Evolutionary conservation across 768 basidiomycete genomes (phyloP).

Genomic region (Postia placenta): DNA sequence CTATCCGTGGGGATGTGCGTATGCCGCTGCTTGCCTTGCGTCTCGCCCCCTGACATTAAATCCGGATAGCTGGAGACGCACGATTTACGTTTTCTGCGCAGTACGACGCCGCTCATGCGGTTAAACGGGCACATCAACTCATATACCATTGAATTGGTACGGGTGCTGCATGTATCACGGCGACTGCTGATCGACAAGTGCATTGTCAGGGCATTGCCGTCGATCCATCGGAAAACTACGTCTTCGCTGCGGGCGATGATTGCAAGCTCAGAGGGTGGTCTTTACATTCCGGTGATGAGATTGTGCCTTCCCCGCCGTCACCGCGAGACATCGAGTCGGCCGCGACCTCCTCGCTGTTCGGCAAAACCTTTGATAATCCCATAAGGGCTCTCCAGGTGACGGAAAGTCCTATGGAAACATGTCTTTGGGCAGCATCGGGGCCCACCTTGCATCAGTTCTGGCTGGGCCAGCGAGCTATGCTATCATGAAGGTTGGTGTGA

Average conservation of each 20-base stretch:
- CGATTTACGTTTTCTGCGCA: constrained; percentile 54
- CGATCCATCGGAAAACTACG: constrained; percentile 48
- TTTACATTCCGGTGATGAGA: constrained; percentile 42
- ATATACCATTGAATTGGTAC: constrained; percentile 44
- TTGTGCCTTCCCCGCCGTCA: constrained; percentile 22
- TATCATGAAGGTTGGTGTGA: no score
- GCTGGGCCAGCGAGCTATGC: constrained; percentile 27
- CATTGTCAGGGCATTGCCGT: constrained; percentile 49
- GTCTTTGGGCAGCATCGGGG: constrained; percentile 50
- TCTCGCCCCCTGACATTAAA: neutral
- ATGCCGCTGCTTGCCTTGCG: neutral
- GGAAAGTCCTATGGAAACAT: constrained; percentile 31
- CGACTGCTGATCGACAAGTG: neutral
- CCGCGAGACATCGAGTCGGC: neutral
- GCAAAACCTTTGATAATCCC: constrained; percentile 27
- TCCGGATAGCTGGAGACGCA: constrained; percentile 46
- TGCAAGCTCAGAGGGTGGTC: constrained; percentile 64
- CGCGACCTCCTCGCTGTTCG: constrained; percentile 23
- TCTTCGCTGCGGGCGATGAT: constrained; percentile 71
- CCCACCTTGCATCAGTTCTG: constrained; percentile 40
- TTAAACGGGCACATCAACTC: constrained; percentile 57
- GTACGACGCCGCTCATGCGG: constrained; percentile 34
- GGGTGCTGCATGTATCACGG: constrained; percentile 14
- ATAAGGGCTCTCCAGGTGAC: constrained; percentile 47
- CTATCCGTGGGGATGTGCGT: constrained; percentile 56